A percentile compares a stretch with the other conserved stretches of the same genome.
phyloP scores from a whole-genome alignment of 306 rosid species.

The Luffa acutangula region DNA sequence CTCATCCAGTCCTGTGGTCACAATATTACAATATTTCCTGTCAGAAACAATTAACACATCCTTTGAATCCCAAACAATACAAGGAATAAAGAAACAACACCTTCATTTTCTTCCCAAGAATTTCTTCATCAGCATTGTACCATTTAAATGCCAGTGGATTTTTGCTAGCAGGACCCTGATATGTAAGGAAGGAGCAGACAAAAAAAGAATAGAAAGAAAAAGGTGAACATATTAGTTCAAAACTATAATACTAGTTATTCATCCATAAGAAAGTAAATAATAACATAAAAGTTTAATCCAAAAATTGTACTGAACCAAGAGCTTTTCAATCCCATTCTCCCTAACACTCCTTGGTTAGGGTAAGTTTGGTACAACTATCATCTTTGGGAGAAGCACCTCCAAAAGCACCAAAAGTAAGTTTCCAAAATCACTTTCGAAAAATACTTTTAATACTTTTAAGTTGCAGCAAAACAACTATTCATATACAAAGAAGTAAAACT shows the following conservation, averaged over 20 bases:
- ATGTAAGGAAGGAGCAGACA: not conserved
- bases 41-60: constrained; percentile 13
- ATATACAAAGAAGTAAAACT: not conserved
- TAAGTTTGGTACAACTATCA: not conserved
- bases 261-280: not conserved
- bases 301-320: not conserved
- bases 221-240: not conserved
- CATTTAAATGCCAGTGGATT: constrained; percentile 69
- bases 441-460: not conserved
- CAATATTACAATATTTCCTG: not conserved
- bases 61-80: not conserved
- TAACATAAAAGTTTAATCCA: not conserved
- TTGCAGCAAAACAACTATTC: not conserved
- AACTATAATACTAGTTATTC: not conserved
- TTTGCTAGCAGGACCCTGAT: constrained; percentile 85
- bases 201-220: not conserved
- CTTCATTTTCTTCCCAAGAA: constrained; percentile 96
- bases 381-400: not conserved
- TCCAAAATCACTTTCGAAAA: not conserved
- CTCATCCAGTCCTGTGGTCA: constrained; percentile 77
- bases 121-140: constrained; percentile 78
- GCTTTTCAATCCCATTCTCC: not conserved
- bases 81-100: constrained; percentile 20
- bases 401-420: not conserved
- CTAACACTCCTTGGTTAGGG: not conserved